Base-by-base conservation (phyloP, 2,329 filamentous ascomycete genomes). In the Nannizziopsis arthrosporioides region DNA sequence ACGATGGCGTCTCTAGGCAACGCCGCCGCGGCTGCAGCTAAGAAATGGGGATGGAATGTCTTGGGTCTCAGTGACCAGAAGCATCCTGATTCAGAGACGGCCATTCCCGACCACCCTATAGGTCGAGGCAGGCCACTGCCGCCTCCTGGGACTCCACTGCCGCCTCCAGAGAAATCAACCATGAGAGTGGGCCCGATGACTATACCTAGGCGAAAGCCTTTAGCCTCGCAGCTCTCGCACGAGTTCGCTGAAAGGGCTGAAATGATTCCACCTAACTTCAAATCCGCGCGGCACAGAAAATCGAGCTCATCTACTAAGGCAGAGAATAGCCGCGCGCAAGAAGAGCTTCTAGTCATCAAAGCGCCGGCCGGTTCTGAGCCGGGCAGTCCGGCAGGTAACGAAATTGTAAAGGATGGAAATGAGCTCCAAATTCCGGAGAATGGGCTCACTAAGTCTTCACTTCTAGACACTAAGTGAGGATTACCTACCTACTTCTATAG, bases 101-200 rank as follows among this genome's bases (percentile, higher is more conserved):
- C 52, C 63, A 36, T 42, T 37, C 78, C 66, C 55, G 76, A 67
- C 54, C 77, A 85, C 56, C 87, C 87, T 1, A 87, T 93, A 70
- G 88, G 88, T 1, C 77, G 87, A 35, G 87, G 87, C 0, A 82
- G 84, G 56, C 87, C 87, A 1, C 70, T 94, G 14, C 87, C 86
- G 41, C 86, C 87, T 7, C 85, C 84, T 2, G 88, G 87, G 1
- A 81, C 76, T 39, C 87, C 88, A 2, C 72, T 94, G 1, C 87
- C 88, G 1, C 77, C 73, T 37, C 82, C 82, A 1, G 77, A 80
- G 32, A 76, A 73, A 47, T 75, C 71, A 49, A 74, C 57, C 4
- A 58, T 77, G 5, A 78, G 76, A 58, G 74, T 76, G 39, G 75
- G 73, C 42, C 70, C 75, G 12, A 75, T 72, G 50, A 71, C 71